Conservation (phyloP, 1,139 yeast species). For the Suhomyces panamericanus region DNA sequence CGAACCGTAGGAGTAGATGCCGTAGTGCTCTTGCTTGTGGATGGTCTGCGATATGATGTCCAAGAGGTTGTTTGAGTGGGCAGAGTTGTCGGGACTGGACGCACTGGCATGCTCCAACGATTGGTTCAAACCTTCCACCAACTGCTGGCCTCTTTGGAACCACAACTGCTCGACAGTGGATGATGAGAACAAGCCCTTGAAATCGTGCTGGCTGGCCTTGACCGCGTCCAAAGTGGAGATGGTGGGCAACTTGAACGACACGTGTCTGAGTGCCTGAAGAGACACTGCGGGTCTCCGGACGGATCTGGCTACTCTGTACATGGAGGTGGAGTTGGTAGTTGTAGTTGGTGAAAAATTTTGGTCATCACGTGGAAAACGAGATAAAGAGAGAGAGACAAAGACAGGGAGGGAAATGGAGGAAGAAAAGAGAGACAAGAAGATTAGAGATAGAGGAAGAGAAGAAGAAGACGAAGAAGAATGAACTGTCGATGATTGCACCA, state of each 20-base stretch:
- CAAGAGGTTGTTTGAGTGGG: slow-evolving; percentile 24
- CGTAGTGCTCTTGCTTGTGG: slow-evolving; percentile 47
- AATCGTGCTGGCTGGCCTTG: slow-evolving; percentile 34
- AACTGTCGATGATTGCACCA: no score
- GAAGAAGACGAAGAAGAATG: no score
- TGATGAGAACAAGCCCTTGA: slow-evolving; percentile 56
- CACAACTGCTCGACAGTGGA: slow-evolving; percentile 58
- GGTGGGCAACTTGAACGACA: slow-evolving; percentile 33
- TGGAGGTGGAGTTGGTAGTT: not conserved
- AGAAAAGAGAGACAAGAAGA: not conserved
- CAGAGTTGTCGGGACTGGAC: slow-evolving; percentile 5
- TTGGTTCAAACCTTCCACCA: slow-evolving; percentile 49
- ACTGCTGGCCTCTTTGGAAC: slow-evolving; percentile 53
- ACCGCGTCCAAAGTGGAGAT: slow-evolving; percentile 35
- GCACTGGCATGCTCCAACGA: slow-evolving; percentile 29
- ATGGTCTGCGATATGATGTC: slow-evolving; percentile 44
- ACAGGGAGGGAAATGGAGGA: not conserved
- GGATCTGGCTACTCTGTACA: slow-evolving; percentile 13
- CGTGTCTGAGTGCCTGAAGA: slow-evolving; percentile 16
- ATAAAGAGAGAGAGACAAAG: not conserved
- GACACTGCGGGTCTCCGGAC: slow-evolving; percentile 9
- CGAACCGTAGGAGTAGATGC: slow-evolving; percentile 58
- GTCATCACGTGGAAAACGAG: slow-evolving; percentile 2
- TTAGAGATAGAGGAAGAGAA: not conserved
- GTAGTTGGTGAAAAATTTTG: slow-evolving; percentile 11